These are phyloP conservation scores for Rhododendron griersonianum DNA, from an alignment of 148 eudicot genomes.

Conservation along the genomic window DNA sequence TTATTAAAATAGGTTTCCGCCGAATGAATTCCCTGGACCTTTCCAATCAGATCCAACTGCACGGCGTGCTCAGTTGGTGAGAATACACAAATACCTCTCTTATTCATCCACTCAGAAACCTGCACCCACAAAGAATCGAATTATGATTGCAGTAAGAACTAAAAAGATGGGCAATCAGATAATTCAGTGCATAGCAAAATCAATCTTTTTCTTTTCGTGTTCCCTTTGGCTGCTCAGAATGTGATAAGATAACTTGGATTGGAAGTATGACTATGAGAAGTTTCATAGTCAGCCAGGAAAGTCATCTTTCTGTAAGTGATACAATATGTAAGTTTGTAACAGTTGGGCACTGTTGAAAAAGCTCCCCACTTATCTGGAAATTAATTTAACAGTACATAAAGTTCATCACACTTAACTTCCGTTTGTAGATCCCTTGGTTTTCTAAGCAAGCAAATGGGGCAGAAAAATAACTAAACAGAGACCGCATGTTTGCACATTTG, in stretches of 20 bases:
- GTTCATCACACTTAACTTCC: not conserved
- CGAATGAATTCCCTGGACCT: conserved; percentile 57
- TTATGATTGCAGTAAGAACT: not conserved
- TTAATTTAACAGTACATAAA: not conserved
- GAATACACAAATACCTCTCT: conserved; percentile 44
- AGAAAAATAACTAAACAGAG: not conserved
- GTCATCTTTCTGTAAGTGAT: not conserved
- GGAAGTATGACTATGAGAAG: not conserved
- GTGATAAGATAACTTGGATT: not conserved
- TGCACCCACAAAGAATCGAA: conserved; percentile 17
- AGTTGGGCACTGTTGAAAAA: not conserved
- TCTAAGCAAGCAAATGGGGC: not conserved
- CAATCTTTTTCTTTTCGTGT: not conserved
- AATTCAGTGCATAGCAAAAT: not conserved
- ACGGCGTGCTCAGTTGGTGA: conserved; percentile 75
- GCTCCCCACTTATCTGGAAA: not conserved
- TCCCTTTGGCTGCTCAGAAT: not conserved
- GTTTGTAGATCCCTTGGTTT: not conserved
- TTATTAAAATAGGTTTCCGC: conserved; percentile 75
- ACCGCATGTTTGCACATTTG: not conserved
- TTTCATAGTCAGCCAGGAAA: not conserved
- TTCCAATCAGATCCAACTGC: conserved; percentile 80
- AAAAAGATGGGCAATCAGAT: not conserved
- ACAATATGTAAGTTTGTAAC: not conserved
- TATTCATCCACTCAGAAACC: conserved; percentile 87